Base-by-base conservation (phyloP, 768 basidiomycete species). In the Naganishia onofrii region DNA sequence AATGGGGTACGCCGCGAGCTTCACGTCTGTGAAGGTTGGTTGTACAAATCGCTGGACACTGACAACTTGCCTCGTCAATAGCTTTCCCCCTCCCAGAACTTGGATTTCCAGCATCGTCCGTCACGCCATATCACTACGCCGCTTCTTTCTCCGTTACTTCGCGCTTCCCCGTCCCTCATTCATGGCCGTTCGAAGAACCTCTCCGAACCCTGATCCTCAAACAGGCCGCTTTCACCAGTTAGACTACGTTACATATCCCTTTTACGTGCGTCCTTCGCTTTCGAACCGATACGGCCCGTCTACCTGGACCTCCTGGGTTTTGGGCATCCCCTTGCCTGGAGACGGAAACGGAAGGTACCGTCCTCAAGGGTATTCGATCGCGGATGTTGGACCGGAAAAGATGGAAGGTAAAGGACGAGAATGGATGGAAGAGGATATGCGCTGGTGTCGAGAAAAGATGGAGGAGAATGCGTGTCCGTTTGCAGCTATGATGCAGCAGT, bases 51-150 rank as follows among this genome's bases (percentile, higher is more conserved):
- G 2, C n/a, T 15, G 2, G 42, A 42, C 15, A 15, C 7, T 17
- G 42, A 15, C 15, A 42, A 2, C 42, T 7, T 15, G 13, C 42
- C 15, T n/a, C 42, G 42, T 2, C 23, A 63, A 42, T 7, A 3
- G 36, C 7, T 17, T 42, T 9, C 31, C 60, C 28, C n/a, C n/a
- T n/a, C 60, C 60, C 1, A 13, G 26, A 0, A 26, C 42, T 3
- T 63, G 60, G 60, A 44, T 26, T 28, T 53, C 32, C 67, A 44
- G 42, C 44, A 19, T 34, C 38, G 53, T 67, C 55, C 28, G 10
- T 42, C 21, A 34, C 17, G 90, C 88, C 3, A 90, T 90, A 19
- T 91, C 80, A 64, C 86, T 87, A 74, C 89, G 87, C 70, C 91
- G 75, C 12, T 88, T 87, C 74, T 90, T 87, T 68, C 87, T 73